Evolutionary conservation across 805 yeast genomes (phyloP).

Genomic region (Nakazawaea laoshanensis): DNA sequence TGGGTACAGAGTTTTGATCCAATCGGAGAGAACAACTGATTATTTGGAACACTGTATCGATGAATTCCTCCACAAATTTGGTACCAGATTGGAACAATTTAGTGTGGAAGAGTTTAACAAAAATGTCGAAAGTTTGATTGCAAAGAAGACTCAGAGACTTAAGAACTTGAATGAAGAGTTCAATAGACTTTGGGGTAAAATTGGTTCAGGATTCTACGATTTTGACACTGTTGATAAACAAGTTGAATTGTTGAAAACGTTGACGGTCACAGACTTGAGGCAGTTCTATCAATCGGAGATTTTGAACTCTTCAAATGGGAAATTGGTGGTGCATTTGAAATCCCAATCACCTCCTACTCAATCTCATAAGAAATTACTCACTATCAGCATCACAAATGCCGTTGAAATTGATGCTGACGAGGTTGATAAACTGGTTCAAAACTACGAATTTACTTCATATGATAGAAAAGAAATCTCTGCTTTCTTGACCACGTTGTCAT

Average conservation of each 20-base stretch:
- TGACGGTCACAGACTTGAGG: conserved; percentile 51
- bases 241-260: conserved; percentile 42
- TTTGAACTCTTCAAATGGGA: conserved; percentile 12
- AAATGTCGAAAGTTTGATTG: conserved; percentile 61
- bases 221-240: conserved; percentile 51
- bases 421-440: conserved; percentile 12
- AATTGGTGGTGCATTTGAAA: conserved; percentile 53
- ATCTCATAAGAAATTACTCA: conserved; percentile 16
- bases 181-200: conserved; percentile 52
- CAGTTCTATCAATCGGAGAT: conserved; percentile 43
- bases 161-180: conserved; percentile 79
- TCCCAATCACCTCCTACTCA: conserved; percentile 32
- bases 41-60: conserved; percentile 74
- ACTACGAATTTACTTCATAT: conserved; percentile 8
- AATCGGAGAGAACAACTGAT: conserved; percentile 70
- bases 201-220: conserved; percentile 73
- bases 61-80: conserved; percentile 46
- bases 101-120: conserved; percentile 56
- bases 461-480: background rate
- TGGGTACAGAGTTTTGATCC: conserved; percentile 70
- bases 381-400: conserved; percentile 19
- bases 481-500: conserved; percentile 1
- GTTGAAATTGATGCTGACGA: conserved; percentile 18
- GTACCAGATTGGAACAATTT: conserved; percentile 38
- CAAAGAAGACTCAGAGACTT: conserved; percentile 58